Evolutionary conservation across 805 yeast genomes (phyloP), one percentile per base, ranked within the genome.

Genomic region (Naumovozyma dairenensis): DNA sequence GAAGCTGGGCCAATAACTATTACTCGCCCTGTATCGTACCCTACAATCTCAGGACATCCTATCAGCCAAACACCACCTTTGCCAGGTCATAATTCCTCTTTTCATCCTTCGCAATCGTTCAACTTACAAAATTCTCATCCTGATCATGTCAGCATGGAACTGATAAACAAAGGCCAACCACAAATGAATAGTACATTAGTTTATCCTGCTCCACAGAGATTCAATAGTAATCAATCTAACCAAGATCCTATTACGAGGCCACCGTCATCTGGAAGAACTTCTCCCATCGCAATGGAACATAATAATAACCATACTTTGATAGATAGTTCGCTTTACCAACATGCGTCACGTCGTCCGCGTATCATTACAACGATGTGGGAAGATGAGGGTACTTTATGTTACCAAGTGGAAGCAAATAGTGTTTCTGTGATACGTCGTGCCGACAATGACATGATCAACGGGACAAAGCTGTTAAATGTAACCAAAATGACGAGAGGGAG

Each of bases 361-460:
- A 84, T 81, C 33, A 79, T 86, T 33, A 80, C 92, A 16, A 81
- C 92, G n/a, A 72, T 79, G 71, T 82, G 94, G 94, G 92, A 82
- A 51, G 93, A 82, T 53, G 93, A 82, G 51, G 77, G 79, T 45
- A 82, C 93, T 1, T 58, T 82, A 33, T 82, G 92, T 53, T 82
- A 81, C 62, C 92, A 81, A 57, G 89, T 82, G 20, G 92, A 81
- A 49, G 87, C 85, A 37, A 74, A 79, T 42, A 81, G 83, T 36
- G 80, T 81, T 29, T 69, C 80, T 13, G 94, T 82, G 15, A 86
- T 82, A 19, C 69, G 94, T 45, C 69, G 94, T 50, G 92, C 85
- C 20, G 92, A 82, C 58, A 79, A 80, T 53, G 77, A 82, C 57
- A 78, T 80, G 82, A 76, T 82, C 56, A 82, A 82, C 52, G 94